Conservation (phyloP, 116 monocot species). For the Phalaenopsis hybrid region DNA sequence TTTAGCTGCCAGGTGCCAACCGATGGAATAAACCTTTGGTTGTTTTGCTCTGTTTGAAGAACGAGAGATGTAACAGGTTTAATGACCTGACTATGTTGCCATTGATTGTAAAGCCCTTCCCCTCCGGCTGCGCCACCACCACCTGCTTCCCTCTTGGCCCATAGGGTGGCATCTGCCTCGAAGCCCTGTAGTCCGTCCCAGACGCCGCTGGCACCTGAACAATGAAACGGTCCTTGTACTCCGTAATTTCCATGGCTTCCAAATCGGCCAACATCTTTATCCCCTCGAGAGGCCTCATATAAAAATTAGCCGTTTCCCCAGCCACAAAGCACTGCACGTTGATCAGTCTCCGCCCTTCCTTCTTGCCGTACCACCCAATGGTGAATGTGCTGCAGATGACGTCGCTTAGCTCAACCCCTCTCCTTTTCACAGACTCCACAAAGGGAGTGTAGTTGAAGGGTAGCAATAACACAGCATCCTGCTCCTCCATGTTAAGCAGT, state of each 20-base stretch:
- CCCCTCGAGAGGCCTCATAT: constrained; percentile 56
- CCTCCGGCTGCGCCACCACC: constrained; percentile 32
- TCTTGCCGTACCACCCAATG: constrained; percentile 59
- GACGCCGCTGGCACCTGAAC: constrained; percentile 35
- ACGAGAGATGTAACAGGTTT: not conserved
- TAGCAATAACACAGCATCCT: constrained; percentile 20
- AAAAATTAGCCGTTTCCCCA: constrained; percentile 40
- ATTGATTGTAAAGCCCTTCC: constrained; percentile 36
- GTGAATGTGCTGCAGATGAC: constrained; percentile 41
- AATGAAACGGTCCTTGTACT: constrained; percentile 29
- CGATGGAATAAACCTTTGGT: no score
- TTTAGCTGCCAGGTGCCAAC: no score
- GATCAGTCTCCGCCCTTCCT: constrained; percentile 25
- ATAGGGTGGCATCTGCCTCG: constrained; percentile 15
- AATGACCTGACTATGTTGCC: constrained; percentile 37
- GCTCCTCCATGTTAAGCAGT: constrained; percentile 30
- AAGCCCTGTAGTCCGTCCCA: constrained; percentile 44
- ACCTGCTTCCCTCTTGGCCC: constrained; percentile 27
- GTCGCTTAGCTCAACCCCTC: constrained; percentile 35
- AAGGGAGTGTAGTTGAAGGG: constrained; percentile 55
- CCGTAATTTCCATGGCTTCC: constrained; percentile 40
- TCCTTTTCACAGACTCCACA: constrained; percentile 32
- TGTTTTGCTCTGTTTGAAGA: no score
- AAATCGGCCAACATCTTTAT: constrained; percentile 45
- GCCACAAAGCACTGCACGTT: constrained; percentile 41